Evolutionary conservation across 2,329 filamentous ascomycete genomes (phyloP).

Genomic region (Trichoderma guizhouense): DNA sequence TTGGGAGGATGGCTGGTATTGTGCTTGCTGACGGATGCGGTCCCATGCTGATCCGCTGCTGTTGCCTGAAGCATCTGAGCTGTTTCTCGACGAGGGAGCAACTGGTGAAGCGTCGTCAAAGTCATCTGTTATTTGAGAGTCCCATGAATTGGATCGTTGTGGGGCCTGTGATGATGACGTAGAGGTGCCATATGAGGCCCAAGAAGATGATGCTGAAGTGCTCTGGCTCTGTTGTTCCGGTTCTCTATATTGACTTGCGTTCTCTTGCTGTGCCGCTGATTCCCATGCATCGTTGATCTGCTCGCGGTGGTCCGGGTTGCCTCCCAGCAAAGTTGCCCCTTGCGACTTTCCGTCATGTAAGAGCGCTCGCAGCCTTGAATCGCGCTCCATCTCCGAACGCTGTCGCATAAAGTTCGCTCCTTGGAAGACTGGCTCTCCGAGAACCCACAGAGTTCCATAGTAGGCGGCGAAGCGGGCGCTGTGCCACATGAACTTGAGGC

Average conservation of each 20-base stretch:
- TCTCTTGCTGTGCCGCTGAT: slow-evolving; percentile 19
- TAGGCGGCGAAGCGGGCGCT: slow-evolving; percentile 35
- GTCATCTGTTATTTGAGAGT: slow-evolving; percentile 26
- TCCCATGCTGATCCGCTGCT: slow-evolving; percentile 42
- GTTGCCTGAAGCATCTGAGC: slow-evolving; percentile 17
- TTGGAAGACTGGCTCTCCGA: slow-evolving; percentile 28
- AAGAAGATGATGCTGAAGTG: slow-evolving; percentile 18
- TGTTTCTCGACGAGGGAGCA: slow-evolving; percentile 30
- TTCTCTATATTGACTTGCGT: slow-evolving; percentile 8
- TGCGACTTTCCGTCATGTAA: slow-evolving; percentile 22
- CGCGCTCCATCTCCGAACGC: slow-evolving; percentile 26
- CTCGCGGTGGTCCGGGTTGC: slow-evolving; percentile 19
- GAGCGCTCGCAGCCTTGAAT: slow-evolving; percentile 31
- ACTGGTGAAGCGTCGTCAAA: slow-evolving; percentile 45
- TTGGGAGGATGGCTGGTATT: slow-evolving; percentile 27
- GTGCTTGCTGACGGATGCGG: slow-evolving; percentile 40
- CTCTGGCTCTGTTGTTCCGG: background rate
- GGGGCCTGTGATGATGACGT: slow-evolving; percentile 8
- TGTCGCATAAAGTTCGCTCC: slow-evolving; percentile 29
- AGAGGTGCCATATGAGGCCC: slow-evolving; percentile 17
- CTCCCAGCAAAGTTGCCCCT: slow-evolving; percentile 18
- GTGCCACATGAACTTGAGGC: slow-evolving; percentile 37
- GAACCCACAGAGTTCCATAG: slow-evolving; percentile 26
- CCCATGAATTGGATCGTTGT: slow-evolving; percentile 25
- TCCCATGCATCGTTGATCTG: slow-evolving; percentile 22